Conservation (phyloP, 2,329 filamentous ascomycete species). For the Dothideomycetes sp. region DNA sequence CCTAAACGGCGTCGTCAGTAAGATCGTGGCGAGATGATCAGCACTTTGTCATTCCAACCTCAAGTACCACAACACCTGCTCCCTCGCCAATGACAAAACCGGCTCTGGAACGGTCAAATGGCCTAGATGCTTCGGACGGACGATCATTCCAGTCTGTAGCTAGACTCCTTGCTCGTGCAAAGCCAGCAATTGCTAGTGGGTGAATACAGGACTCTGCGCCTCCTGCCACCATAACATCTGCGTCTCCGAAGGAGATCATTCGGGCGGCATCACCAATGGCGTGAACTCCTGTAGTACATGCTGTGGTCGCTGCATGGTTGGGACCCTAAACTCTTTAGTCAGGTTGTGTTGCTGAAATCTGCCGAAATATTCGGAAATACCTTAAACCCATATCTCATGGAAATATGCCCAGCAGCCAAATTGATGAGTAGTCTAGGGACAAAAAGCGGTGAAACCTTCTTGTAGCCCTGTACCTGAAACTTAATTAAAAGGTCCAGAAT, state of each 20-base stretch:
- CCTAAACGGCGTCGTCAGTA: conserved; percentile 34
- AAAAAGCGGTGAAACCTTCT: conserved; percentile 85
- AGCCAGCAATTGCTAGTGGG: conserved; percentile 84
- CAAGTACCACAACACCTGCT: conserved; percentile 75
- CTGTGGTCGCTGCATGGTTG: conserved; percentile 86
- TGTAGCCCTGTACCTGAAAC: conserved; percentile 71
- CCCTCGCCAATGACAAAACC: conserved; percentile 95
- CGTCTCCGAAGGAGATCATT: conserved; percentile 84
- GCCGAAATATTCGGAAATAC: conserved; percentile 32
- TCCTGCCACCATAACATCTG: conserved; percentile 92
- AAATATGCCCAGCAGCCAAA: conserved; percentile 85
- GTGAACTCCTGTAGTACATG: conserved; percentile 92
- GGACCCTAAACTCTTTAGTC: conserved; percentile 55
- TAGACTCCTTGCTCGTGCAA: conserved; percentile 77
- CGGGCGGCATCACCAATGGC: conserved; percentile 90
- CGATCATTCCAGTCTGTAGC: conserved; percentile 70
- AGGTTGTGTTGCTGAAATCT: not conserved
- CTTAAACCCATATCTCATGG: conserved; percentile 80
- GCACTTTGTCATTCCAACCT: conserved; percentile 50
- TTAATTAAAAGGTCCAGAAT: no score
- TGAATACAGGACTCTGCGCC: conserved; percentile 94
- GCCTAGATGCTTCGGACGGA: conserved; percentile 65
- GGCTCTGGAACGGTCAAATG: conserved; percentile 69
- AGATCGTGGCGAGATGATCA: no score
- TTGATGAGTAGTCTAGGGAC: conserved; percentile 92